Percentiles rank a stretch among this genome's conserved stretches.
Evolutionary conservation across 164 flowering plant species (phyloP).

Genomic region (Nymphaea thermarum): DNA sequence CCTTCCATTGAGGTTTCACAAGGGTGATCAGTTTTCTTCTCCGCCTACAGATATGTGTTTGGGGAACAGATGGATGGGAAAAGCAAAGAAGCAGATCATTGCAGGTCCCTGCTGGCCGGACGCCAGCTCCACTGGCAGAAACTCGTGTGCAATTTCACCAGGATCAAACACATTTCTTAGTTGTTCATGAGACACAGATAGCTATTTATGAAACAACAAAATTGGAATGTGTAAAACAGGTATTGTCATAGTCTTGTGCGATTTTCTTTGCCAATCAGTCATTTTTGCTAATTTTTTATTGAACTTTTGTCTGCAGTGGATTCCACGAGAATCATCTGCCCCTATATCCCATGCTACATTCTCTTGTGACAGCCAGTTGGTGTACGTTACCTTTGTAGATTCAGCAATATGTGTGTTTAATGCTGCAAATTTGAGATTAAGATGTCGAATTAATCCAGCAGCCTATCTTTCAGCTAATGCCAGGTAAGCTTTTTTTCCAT

Average conservation of each 20-base stretch:
- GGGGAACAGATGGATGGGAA: slow-evolving; percentile 94
- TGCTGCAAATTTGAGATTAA: slow-evolving; percentile 42
- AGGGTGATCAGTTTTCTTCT: neutral
- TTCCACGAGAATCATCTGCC: slow-evolving; percentile 50
- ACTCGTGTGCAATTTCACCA: slow-evolving; percentile 90
- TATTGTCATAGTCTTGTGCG: slow-evolving; percentile 5
- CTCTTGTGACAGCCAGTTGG: slow-evolving; percentile 84
- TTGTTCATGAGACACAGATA: slow-evolving; percentile 81
- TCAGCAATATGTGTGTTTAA: slow-evolving; percentile 61
- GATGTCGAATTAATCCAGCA: slow-evolving; percentile 59
- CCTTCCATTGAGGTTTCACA: neutral
- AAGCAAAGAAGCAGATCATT: slow-evolving; percentile 45
- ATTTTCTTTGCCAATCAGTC: neutral
- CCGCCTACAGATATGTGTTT: slow-evolving; percentile 58
- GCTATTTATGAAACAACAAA: slow-evolving; percentile 76
- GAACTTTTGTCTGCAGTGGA: slow-evolving; percentile 33
- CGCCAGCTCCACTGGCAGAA: slow-evolving; percentile 44
- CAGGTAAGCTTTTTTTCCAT: slow-evolving; percentile 22
- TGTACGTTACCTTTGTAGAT: slow-evolving; percentile 72
- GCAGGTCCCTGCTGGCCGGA: slow-evolving; percentile 56
- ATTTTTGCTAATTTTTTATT: too few species aligned
- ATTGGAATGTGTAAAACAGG: slow-evolving; percentile 79
- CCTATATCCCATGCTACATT: slow-evolving; percentile 79
- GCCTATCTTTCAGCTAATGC: slow-evolving; percentile 59
- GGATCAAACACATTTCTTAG: slow-evolving; percentile 70